phyloP scores from a whole-genome alignment of 768 basidiomycete species.

The Tulasnella calospora region DNA sequence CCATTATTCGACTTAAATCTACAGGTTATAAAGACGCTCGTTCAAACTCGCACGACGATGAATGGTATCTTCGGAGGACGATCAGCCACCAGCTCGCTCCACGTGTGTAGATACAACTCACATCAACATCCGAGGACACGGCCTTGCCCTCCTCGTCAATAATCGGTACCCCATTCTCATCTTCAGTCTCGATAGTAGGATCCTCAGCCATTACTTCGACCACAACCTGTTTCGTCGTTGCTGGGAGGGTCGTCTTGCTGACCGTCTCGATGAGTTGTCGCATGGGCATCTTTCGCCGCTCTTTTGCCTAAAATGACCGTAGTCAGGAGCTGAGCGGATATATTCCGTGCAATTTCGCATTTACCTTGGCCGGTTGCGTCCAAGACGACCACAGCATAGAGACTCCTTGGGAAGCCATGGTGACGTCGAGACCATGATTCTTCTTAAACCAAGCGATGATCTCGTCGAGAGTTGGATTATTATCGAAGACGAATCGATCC shows the following conservation, averaged over 20 bases:
- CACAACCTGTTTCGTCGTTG: constrained; percentile 76
- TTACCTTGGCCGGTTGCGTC: constrained; percentile 86
- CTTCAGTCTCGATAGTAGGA: not conserved
- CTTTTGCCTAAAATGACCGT: constrained; percentile 43
- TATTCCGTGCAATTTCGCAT: constrained; percentile 29
- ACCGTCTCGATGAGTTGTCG: constrained; percentile 87
- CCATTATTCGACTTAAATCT: constrained; percentile 1
- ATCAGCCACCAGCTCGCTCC: constrained; percentile 13
- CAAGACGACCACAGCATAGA: constrained; percentile 98
- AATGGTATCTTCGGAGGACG: constrained; percentile 62
- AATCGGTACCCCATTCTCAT: not conserved
- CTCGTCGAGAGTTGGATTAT: constrained; percentile 82
- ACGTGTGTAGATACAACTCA: constrained; percentile 35
- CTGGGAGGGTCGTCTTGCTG: constrained; percentile 87
- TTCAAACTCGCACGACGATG: constrained; percentile 51
- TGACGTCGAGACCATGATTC: constrained; percentile 78
- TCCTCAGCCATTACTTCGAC: constrained; percentile 81
- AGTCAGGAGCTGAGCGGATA: not conserved
- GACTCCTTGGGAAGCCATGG: constrained; percentile 96
- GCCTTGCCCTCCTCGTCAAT: constrained; percentile 59
- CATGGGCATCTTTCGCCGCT: constrained; percentile 84
- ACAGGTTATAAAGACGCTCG: not conserved
- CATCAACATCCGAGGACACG: constrained; percentile 87
- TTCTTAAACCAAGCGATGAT: constrained; percentile 79
- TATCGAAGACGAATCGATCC: constrained; percentile 92